Conservation (phyloP, 805 yeast species). For the Ascoidea rubescens region DNA sequence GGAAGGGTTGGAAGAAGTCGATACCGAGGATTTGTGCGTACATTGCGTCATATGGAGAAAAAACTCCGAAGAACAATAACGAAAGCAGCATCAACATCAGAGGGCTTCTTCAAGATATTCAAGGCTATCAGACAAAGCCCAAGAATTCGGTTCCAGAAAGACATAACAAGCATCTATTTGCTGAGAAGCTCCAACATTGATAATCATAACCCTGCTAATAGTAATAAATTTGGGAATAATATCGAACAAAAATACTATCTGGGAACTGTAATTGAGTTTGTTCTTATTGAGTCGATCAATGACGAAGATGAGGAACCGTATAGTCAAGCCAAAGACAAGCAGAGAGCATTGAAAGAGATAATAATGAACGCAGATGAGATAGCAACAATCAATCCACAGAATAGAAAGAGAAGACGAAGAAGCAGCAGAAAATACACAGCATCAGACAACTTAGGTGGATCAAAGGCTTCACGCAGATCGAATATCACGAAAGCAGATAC, state of each 20-base stretch:
- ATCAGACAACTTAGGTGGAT: neutral
- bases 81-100: no score
- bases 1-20: no score
- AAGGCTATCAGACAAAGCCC: slow-evolving; percentile 36
- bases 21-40: no score
- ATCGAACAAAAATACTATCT: neutral
- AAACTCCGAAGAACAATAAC: no score
- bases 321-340: neutral
- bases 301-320: no score
- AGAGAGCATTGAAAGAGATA: neutral
- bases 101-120: no score
- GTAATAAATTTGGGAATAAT: no score
- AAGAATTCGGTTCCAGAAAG: slow-evolving; percentile 41
- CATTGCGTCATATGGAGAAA: no score
- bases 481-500: no score
- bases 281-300: neutral
- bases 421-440: neutral
- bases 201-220: no score
- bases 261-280: neutral
- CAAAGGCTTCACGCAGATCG: neutral
- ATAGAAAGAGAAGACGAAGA: neutral
- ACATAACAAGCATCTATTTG: slow-evolving; percentile 31
- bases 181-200: slow-evolving; percentile 21
- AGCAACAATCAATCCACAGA: neutral
- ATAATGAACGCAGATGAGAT: neutral